These are phyloP conservation scores for Ascocoryne sarcoides DNA, from an alignment of 2,329 filamentous ascomycete species.

Conservation along the genomic window DNA sequence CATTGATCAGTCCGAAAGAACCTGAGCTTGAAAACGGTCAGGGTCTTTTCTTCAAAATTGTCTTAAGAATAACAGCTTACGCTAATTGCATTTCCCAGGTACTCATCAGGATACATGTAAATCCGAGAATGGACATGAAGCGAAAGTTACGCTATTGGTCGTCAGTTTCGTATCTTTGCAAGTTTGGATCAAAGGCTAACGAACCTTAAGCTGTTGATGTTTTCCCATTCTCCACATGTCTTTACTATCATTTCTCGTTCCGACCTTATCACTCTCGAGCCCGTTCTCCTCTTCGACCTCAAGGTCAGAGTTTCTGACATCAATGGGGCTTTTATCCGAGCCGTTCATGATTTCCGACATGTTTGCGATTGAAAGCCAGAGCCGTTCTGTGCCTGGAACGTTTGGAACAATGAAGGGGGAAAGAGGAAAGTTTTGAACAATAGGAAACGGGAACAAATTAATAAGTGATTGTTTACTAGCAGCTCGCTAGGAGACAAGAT, in stretches of 20 bases:
- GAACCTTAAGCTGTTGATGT: not conserved
- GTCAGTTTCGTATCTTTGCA: too few relatives aligned
- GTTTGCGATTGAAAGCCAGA: not conserved
- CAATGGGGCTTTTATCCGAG: not conserved
- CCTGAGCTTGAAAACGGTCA: not conserved
- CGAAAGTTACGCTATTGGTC: constrained; percentile 1
- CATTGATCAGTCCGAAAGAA: not conserved
- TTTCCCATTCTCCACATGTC: constrained; percentile 1
- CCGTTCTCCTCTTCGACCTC: not conserved
- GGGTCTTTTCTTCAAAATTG: not conserved
- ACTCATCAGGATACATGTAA: not conserved
- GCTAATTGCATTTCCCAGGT: not conserved
- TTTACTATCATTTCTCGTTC: not conserved
- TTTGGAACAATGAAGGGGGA: too few relatives aligned
- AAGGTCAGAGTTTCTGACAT: not conserved
- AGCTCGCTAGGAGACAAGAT: too few relatives aligned
- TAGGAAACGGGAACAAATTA: too few relatives aligned
- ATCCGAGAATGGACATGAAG: constrained; percentile 1
- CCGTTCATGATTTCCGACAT: not conserved
- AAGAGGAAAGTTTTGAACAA: too few relatives aligned
- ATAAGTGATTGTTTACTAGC: too few relatives aligned
- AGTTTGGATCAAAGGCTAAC: too few relatives aligned
- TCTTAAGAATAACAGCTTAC: not conserved
- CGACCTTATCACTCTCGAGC: not conserved
- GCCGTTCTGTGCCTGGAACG: too few relatives aligned